Percentiles rank a stretch among this genome's conserved stretches.
These are phyloP conservation scores for Metschnikowia proteae DNA, from an alignment of 805 yeast genomes.

Conservation along the genomic window DNA sequence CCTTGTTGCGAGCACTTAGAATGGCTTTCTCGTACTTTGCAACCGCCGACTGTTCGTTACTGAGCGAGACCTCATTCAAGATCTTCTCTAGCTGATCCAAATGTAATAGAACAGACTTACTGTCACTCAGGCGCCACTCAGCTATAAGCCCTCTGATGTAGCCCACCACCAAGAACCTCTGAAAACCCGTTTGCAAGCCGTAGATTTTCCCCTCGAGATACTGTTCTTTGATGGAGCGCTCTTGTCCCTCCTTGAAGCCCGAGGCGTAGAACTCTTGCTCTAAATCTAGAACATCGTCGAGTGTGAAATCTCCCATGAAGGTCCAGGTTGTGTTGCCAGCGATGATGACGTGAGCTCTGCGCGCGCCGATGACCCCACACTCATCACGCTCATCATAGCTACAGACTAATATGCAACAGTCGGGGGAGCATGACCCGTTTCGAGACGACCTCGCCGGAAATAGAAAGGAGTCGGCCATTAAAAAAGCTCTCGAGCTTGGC, in stretches of 20 bases:
- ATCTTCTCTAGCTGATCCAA: slow-evolving; percentile 28
- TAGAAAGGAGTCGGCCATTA: neutral
- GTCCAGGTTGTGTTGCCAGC: neutral
- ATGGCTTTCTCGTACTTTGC: slow-evolving; percentile 50
- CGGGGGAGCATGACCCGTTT: neutral
- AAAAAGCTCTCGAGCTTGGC: slow-evolving; percentile 6
- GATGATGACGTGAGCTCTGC: neutral
- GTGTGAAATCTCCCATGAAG: slow-evolving; percentile 30
- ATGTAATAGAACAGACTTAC: slow-evolving; percentile 21
- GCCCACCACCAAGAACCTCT: slow-evolving; percentile 66
- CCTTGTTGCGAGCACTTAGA: slow-evolving; percentile 56
- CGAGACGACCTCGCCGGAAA: neutral
- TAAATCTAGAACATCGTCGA: slow-evolving; percentile 49
- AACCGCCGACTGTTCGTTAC: slow-evolving; percentile 55
- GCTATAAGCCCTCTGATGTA: slow-evolving; percentile 52
- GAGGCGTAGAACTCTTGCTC: slow-evolving; percentile 61
- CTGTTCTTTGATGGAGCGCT: slow-evolving; percentile 57
- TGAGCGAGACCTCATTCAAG: slow-evolving; percentile 12
- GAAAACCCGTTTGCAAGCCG: slow-evolving; percentile 78
- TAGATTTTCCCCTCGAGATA: slow-evolving; percentile 74
- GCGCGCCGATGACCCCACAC: slow-evolving; percentile 4
- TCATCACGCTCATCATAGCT: neutral
- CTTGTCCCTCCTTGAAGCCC: slow-evolving; percentile 71
- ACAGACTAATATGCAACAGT: neutral
- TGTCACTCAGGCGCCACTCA: slow-evolving; percentile 26